Conservation (phyloP, 2,329 filamentous ascomycete species). For the Hymenoscyphus linearis region DNA sequence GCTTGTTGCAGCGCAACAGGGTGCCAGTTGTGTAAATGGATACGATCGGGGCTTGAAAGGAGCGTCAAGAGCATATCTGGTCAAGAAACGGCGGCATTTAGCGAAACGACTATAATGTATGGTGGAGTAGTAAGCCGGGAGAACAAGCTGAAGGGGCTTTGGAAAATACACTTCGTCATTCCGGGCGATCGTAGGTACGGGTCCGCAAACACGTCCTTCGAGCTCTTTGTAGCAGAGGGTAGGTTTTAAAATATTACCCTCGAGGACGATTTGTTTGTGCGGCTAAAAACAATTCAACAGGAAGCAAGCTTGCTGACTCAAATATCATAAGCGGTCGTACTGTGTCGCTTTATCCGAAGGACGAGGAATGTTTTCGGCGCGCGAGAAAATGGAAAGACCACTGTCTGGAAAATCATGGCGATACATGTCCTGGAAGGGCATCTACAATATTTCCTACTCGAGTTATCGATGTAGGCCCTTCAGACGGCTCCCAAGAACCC, state of each 20-base stretch:
- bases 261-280: neutral
- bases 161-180: no score
- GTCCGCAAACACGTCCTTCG: no score
- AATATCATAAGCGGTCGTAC: neutral
- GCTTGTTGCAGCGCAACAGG: neutral
- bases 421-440: neutral
- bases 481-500: neutral
- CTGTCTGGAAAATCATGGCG: neutral
- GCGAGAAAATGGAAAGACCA: neutral
- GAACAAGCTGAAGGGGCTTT: no score
- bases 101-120: no score
- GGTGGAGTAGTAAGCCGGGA: no score
- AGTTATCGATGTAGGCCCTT: neutral
- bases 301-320: neutral
- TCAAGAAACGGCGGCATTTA: no score
- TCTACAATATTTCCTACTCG: neutral
- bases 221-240: neutral
- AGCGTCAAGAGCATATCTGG: no score
- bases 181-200: no score
- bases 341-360: neutral
- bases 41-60: neutral
- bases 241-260: neutral
- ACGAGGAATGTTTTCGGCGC: neutral
- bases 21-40: neutral
- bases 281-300: neutral